These are phyloP conservation scores for Populus euphratica DNA, from an alignment of 345 rosid species.

Conservation along the genomic window DNA sequence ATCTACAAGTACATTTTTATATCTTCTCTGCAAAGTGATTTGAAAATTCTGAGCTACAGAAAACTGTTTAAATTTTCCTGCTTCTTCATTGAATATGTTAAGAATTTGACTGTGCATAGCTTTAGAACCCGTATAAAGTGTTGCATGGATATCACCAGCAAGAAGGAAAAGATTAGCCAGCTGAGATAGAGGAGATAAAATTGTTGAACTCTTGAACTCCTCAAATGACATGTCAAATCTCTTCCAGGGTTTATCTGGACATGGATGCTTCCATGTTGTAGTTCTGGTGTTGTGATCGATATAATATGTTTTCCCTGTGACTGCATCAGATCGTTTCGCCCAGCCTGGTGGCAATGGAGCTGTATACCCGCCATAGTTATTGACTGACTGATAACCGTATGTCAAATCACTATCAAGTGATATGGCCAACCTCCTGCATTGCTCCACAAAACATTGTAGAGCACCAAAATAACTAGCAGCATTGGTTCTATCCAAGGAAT, in stretches of 20 bases:
- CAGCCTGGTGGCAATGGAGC: conserved; percentile 98
- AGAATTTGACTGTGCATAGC: conserved; percentile 99
- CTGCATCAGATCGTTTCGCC: conserved; percentile 93
- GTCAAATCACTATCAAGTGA: conserved; percentile 82
- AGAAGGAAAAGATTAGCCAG: conserved; percentile 92
- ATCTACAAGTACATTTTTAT: conserved; percentile 82
- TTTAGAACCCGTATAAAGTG: conserved; percentile 98
- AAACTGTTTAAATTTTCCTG: conserved; percentile 81
- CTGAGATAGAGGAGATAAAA: conserved; percentile 77
- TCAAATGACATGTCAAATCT: conserved; percentile 92
- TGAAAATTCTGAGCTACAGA: conserved; percentile 90
- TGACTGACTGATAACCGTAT: conserved; percentile 56
- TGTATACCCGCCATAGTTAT: conserved; percentile 55
- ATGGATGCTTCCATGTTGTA: conserved; percentile 95
- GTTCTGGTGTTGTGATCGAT: conserved; percentile 93
- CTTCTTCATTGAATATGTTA: conserved; percentile 87
- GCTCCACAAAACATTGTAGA: conserved; percentile 94
- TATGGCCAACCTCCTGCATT: conserved; percentile 77
- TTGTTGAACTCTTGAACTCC: conserved; percentile 82
- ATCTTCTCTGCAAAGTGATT: conserved; percentile 88
- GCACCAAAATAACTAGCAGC: conserved; percentile 96
- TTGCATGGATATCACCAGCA: conserved; percentile 97
- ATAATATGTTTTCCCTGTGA: conserved; percentile 79
- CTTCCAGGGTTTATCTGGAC: conserved; percentile 99
- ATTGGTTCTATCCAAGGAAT: conserved; percentile 95